Conservation (phyloP, 306 rosid species). For the Mimosa pudica region DNA sequence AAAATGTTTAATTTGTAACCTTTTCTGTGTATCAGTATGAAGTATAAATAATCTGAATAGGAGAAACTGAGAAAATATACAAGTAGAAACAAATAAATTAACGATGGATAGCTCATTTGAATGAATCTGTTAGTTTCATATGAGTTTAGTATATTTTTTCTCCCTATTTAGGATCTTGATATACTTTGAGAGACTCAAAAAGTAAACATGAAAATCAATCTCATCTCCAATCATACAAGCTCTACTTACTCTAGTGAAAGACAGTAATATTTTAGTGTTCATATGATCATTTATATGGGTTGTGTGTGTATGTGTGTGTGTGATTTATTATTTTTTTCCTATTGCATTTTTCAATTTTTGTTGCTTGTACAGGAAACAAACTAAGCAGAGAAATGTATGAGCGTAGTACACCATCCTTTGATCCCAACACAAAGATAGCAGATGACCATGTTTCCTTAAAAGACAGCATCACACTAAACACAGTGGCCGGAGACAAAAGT, state of each 20-base stretch:
- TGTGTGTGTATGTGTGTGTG: neutral
- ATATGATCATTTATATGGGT: neutral
- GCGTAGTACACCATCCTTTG: constrained; percentile 53
- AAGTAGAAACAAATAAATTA: neutral
- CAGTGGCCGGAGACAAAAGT: constrained; percentile 44
- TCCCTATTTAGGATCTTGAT: neutral
- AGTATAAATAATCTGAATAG: too few species aligned
- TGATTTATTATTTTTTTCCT: constrained; percentile 6
- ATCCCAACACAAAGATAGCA: constrained; percentile 50
- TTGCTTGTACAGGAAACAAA: constrained; percentile 37
- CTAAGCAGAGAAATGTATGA: constrained; percentile 45
- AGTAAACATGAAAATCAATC: neutral
- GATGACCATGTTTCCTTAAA: constrained; percentile 32
- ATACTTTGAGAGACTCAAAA: neutral
- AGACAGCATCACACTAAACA: neutral
- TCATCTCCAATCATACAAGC: neutral
- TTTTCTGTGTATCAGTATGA: neutral
- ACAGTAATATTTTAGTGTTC: constrained; percentile 4
- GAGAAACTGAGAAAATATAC: neutral
- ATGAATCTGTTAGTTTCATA: neutral
- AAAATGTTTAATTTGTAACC: neutral
- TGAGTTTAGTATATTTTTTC: neutral
- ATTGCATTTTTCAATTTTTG: constrained; percentile 26
- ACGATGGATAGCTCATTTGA: neutral
- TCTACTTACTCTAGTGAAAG: constrained; percentile 13